phyloP scores from a whole-genome alignment of 768 basidiomycete species.

The Rhizopogon sp. region DNA sequence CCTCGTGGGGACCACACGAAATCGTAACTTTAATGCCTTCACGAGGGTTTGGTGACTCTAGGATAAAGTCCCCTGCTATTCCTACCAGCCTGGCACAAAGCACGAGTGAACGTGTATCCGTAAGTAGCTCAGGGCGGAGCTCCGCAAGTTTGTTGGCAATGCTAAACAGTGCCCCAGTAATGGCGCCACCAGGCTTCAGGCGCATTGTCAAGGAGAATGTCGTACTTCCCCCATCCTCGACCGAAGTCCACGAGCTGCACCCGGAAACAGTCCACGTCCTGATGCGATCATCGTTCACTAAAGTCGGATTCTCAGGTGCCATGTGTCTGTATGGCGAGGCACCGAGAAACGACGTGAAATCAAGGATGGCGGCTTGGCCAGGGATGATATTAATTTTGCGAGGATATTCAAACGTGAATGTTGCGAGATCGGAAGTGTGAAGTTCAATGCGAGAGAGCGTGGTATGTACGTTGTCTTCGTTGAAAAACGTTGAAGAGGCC shows the following conservation, averaged over 20 bases:
- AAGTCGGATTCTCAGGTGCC: constrained; percentile 40
- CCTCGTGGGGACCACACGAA: neutral
- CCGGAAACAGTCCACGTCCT: constrained; percentile 61
- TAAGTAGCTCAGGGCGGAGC: constrained; percentile 35
- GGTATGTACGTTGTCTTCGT: constrained; percentile 13
- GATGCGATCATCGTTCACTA: constrained; percentile 60
- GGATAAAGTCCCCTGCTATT: constrained; percentile 47
- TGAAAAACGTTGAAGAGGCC: constrained; percentile 24
- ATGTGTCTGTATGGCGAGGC: constrained; percentile 47
- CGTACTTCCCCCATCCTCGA: neutral
- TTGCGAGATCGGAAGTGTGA: constrained; percentile 46
- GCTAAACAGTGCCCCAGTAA: constrained; percentile 50
- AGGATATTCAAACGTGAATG: constrained; percentile 45
- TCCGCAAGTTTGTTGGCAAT: constrained; percentile 40
- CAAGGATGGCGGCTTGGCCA: constrained; percentile 53
- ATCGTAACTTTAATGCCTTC: neutral
- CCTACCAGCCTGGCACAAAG: constrained; percentile 44
- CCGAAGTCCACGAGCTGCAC: constrained; percentile 14
- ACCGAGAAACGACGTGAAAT: constrained; percentile 50
- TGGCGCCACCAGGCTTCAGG: constrained; percentile 46
- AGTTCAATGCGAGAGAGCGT: constrained; percentile 34
- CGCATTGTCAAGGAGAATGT: constrained; percentile 50
- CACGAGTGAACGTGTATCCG: constrained; percentile 33
- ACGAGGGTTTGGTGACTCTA: constrained; percentile 11
- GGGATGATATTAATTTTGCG: constrained; percentile 29